Evolutionary conservation across 2,329 filamentous ascomycete genomes (phyloP).

Genomic region (Diplodia mutila): DNA sequence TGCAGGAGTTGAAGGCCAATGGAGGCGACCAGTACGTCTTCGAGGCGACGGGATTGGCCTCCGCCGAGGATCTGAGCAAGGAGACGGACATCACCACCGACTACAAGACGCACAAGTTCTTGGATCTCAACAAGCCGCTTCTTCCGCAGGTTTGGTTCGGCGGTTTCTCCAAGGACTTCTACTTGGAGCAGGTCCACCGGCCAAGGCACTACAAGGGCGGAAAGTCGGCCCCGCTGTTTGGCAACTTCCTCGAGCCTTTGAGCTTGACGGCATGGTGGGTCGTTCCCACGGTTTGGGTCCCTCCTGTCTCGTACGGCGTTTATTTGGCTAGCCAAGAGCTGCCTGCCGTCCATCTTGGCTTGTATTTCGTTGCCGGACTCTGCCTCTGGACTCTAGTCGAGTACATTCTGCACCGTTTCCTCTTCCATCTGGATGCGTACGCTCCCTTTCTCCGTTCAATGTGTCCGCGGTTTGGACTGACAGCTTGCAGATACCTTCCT

Average conservation of each 20-base stretch:
- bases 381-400: constrained; percentile 88
- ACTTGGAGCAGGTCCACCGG: constrained; percentile 92
- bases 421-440: constrained; percentile 93
- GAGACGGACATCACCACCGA: constrained; percentile 79
- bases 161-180: constrained; percentile 93
- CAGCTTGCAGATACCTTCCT: constrained; percentile 70
- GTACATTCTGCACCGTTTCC: constrained; percentile 83
- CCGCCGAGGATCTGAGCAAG: constrained; percentile 80
- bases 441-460: constrained; percentile 40
- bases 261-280: constrained; percentile 95
- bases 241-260: constrained; percentile 97
- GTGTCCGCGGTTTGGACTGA: constrained; percentile 3
- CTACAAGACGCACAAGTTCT: constrained; percentile 89
- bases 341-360: not conserved
- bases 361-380: constrained; percentile 72
- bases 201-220: constrained; percentile 96
- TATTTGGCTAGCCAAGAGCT: constrained; percentile 56
- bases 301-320: constrained; percentile 74
- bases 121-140: constrained; percentile 84
- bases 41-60: constrained; percentile 79
- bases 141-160: constrained; percentile 86
- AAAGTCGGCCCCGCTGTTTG: constrained; percentile 88
- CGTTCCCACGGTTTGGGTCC: constrained; percentile 82
- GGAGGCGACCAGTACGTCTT: constrained; percentile 55
- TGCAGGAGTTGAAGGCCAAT: constrained; percentile 56